Evolutionary conservation across 2,329 filamentous ascomycete genomes (phyloP).

Genomic region (Nannizzia gypsea): DNA sequence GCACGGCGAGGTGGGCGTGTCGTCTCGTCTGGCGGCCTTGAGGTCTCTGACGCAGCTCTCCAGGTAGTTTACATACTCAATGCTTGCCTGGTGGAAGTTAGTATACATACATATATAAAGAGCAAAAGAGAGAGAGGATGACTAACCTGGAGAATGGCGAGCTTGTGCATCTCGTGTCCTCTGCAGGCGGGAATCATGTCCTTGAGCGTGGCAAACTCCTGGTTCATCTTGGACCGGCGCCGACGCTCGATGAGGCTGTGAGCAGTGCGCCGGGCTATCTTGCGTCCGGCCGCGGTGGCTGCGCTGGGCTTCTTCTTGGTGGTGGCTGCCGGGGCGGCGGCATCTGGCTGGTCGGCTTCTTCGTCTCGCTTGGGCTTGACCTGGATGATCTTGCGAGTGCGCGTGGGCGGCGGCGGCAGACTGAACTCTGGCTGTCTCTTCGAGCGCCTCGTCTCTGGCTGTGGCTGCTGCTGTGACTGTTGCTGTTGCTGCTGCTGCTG

Average conservation of each 20-base stretch:
- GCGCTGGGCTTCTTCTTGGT: constrained; percentile 57
- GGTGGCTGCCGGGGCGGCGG: constrained; percentile 15
- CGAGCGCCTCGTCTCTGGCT: constrained; percentile 26
- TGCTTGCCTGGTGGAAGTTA: constrained; percentile 56
- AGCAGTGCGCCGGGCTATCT: constrained; percentile 90
- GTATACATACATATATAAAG: not conserved
- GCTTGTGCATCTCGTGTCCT: constrained; percentile 94
- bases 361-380: constrained; percentile 61
- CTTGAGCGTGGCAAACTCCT: constrained; percentile 89
- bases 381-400: constrained; percentile 92
- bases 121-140: not conserved
- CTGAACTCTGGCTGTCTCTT: constrained; percentile 48
- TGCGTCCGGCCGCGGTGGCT: constrained; percentile 70
- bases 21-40: constrained; percentile 42
- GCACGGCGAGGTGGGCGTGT: constrained; percentile 21
- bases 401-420: constrained; percentile 80
- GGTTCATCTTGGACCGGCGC: constrained; percentile 93
- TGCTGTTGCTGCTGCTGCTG: not conserved
- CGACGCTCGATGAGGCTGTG: constrained; percentile 89
- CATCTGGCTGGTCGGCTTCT: constrained; percentile 12
- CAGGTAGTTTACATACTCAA: constrained; percentile 90
- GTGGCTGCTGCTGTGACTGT: constrained; percentile 20
- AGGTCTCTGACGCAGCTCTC: constrained; percentile 76
- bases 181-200: constrained; percentile 89
- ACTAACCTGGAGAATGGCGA: constrained; percentile 78